phyloP scores from a whole-genome alignment of 257 asterid species.

The Solanum paucissectum region DNA sequence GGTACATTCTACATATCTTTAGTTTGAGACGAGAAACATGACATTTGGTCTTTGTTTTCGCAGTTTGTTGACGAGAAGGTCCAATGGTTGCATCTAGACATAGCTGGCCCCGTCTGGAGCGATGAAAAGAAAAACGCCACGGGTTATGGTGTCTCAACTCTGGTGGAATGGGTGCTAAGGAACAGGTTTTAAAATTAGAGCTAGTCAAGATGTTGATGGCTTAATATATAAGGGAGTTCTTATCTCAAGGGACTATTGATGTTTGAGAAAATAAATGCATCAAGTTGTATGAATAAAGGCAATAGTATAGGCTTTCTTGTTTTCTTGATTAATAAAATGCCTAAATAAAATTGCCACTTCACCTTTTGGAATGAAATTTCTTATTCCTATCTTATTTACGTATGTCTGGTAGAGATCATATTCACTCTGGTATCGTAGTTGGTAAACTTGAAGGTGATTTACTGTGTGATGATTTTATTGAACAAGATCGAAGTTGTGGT shows the following conservation, averaged over 20 bases:
- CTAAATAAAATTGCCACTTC: background rate
- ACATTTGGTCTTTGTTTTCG: background rate
- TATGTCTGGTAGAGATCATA: background rate
- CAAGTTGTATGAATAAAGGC: background rate
- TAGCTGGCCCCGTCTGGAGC: conserved; percentile 87
- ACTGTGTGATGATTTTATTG: background rate
- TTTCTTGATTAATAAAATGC: background rate
- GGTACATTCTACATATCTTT: background rate
- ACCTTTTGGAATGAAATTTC: background rate
- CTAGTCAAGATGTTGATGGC: background rate
- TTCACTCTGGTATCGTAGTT: background rate
- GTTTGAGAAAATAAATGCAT: background rate
- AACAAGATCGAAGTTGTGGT: background rate
- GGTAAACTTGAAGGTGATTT: background rate
- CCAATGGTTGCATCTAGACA: conserved; percentile 92
- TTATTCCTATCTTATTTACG: background rate
- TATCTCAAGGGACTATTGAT: background rate
- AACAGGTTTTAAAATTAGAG: background rate
- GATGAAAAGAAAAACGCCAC: conserved; percentile 72
- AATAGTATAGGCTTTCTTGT: background rate
- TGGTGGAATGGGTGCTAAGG: conserved; percentile 84
- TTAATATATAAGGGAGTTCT: no score
- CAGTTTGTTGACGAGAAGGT: conserved; percentile 98
- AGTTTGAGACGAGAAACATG: background rate
- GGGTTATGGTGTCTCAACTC: conserved; percentile 73